Conservation (phyloP, 106 monocot genomes). For the Narthecium ossifragum region DNA sequence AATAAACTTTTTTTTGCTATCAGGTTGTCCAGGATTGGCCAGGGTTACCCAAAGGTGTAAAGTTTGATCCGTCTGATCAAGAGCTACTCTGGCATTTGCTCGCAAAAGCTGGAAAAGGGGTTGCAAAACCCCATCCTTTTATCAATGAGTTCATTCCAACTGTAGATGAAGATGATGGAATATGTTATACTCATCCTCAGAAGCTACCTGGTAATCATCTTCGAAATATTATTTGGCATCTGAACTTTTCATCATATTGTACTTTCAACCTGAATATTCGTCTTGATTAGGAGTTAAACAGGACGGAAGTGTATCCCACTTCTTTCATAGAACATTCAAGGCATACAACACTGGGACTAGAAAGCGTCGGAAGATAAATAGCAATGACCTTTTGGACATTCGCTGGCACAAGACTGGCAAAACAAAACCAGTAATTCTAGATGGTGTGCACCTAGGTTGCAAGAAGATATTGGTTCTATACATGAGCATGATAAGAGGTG, state of each 20-base stretch:
- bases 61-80: conserved; percentile 98
- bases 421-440: conserved; percentile 82
- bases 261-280: neutral
- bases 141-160: conserved; percentile 96
- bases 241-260: neutral
- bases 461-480: conserved; percentile 99
- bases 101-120: conserved; percentile 58
- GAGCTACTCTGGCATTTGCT: conserved; percentile 79
- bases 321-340: conserved; percentile 95
- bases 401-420: conserved; percentile 99
- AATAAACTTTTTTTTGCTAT: conserved; percentile 7
- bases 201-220: conserved; percentile 59
- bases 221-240: neutral
- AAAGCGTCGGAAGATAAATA: conserved; percentile 82
- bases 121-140: conserved; percentile 70
- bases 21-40: conserved; percentile 95
- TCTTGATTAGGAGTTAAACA: conserved; percentile 68
- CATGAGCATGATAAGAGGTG: conserved; percentile 54
- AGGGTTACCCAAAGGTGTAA: conserved; percentile 92
- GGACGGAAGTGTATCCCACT: conserved; percentile 89
- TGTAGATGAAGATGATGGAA: conserved; percentile 81
- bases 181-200: conserved; percentile 91
- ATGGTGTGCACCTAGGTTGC: conserved; percentile 75
- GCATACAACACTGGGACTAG: conserved; percentile 89
- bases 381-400: conserved; percentile 64